These are phyloP conservation scores for Cucurbita moschata DNA, from an alignment of 306 rosid species.

Conservation along the genomic window DNA sequence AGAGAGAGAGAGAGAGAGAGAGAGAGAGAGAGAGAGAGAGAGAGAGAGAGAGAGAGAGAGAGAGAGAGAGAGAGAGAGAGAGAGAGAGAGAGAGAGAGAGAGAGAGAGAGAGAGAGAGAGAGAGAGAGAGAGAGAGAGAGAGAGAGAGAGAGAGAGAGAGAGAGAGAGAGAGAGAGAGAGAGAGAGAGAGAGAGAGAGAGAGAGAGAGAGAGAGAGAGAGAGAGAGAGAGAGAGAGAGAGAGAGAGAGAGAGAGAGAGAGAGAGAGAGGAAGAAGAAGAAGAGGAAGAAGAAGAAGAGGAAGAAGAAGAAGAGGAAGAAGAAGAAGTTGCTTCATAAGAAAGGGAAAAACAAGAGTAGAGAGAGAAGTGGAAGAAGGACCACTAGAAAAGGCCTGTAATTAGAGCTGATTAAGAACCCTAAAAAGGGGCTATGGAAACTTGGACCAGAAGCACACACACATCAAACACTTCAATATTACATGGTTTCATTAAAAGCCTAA, in stretches of 20 bases:
- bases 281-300: too few relatives aligned
- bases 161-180: constrained; percentile 20
- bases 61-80: constrained; percentile 20
- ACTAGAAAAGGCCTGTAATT: constrained; percentile 57
- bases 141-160: constrained; percentile 20
- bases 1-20: constrained; percentile 20
- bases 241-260: constrained; percentile 19
- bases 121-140: constrained; percentile 20
- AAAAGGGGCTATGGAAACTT: constrained; percentile 22
- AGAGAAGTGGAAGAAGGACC: constrained; percentile 49
- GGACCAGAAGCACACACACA: constrained; percentile 23
- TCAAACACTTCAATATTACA: neutral
- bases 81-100: constrained; percentile 20
- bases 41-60: constrained; percentile 20
- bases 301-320: neutral
- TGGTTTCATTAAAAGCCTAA: neutral
- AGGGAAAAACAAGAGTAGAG: constrained; percentile 59
- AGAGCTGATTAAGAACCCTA: constrained; percentile 7
- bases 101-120: constrained; percentile 20
- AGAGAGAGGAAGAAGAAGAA: constrained; percentile 1
- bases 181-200: constrained; percentile 20
- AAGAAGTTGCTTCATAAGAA: constrained; percentile 64
- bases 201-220: constrained; percentile 20
- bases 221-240: constrained; percentile 20
- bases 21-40: constrained; percentile 20